Evolutionary conservation across 2,329 filamentous ascomycete species (phyloP).

Genomic region (Verticillium longisporum): DNA sequence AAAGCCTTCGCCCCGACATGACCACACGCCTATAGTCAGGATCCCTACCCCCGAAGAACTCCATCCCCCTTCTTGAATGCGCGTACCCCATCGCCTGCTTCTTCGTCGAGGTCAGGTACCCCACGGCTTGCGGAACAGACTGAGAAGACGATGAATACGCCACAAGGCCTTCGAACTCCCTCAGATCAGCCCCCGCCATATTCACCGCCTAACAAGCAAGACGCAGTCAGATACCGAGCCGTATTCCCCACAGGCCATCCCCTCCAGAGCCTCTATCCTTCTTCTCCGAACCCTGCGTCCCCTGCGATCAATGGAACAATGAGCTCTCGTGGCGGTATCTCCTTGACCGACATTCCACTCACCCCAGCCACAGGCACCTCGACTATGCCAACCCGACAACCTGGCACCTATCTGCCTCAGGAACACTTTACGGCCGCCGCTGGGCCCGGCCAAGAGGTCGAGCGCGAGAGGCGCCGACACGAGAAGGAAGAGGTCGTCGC

Average conservation of each 20-base stretch:
- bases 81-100: slow-evolving; percentile 13
- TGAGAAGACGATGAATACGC: slow-evolving; percentile 3
- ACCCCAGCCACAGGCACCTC: slow-evolving; percentile 29
- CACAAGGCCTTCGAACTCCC: slow-evolving; percentile 14
- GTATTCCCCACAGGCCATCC: slow-evolving; percentile 51
- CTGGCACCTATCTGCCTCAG: slow-evolving; percentile 37
- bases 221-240: slow-evolving; percentile 45
- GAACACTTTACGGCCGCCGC: slow-evolving; percentile 33
- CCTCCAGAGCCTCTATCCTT: slow-evolving; percentile 38
- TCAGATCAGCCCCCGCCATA: slow-evolving; percentile 48
- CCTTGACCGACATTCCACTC: slow-evolving; percentile 52
- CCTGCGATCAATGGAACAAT: slow-evolving; percentile 57
- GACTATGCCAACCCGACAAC: slow-evolving; percentile 30
- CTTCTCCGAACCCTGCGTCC: slow-evolving; percentile 55
- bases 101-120: slow-evolving; percentile 18
- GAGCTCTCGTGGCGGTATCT: slow-evolving; percentile 54
- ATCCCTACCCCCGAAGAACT: slow-evolving; percentile 25
- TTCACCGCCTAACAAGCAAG: slow-evolving; percentile 36
- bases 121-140: slow-evolving; percentile 4
- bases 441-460: slow-evolving; percentile 36
- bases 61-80: slow-evolving; percentile 19
- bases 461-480: slow-evolving; percentile 44
- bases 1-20: slow-evolving; percentile 8
- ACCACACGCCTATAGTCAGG: slow-evolving; percentile 25
- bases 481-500: slow-evolving; percentile 61